Conservation (phyloP, 768 basidiomycete genomes). For the Cystofilobasidium capitatum region DNA sequence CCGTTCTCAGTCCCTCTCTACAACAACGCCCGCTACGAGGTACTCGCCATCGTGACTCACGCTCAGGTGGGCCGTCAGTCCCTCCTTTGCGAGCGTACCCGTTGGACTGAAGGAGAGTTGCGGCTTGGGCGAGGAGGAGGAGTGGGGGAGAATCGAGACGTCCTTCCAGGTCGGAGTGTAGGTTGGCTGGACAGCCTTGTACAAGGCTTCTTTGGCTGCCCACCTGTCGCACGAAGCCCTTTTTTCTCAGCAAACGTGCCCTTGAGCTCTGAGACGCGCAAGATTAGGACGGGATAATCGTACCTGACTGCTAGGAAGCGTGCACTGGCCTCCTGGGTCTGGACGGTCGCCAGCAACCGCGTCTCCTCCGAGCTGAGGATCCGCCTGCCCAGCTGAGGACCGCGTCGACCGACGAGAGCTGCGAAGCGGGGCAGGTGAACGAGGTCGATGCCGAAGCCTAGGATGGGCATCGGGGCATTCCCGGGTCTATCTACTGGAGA, state of each 20-base stretch:
- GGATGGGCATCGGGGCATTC: conserved; percentile 10
- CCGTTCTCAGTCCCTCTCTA: conserved; percentile 5
- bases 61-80: conserved; percentile 21
- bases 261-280: not conserved
- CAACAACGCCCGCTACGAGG: conserved; percentile 23
- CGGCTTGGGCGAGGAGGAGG: not conserved
- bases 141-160: conserved; percentile 16
- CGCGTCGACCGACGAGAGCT: conserved; percentile 14
- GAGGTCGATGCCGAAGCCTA: conserved; percentile 23
- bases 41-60: conserved; percentile 25
- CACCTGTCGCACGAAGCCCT: not conserved
- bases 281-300: not conserved
- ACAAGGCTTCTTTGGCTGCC: conserved; percentile 24
- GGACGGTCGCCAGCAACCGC: not conserved
- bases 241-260: not conserved
- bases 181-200: conserved; percentile 25
- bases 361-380: conserved; percentile 11
- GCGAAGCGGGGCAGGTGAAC: conserved; percentile 13
- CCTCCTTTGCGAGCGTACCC: not conserved
- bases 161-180: conserved; percentile 22
- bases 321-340: not conserved
- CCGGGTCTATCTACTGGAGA: too few relatives aligned
- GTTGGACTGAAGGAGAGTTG: not conserved
- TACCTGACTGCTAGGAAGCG: conserved; percentile 10
- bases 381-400: not conserved